Evolutionary conservation across 225 moss, liverwort and hornwort species (phyloP).

Genomic region (Physcomitrium patens): DNA sequence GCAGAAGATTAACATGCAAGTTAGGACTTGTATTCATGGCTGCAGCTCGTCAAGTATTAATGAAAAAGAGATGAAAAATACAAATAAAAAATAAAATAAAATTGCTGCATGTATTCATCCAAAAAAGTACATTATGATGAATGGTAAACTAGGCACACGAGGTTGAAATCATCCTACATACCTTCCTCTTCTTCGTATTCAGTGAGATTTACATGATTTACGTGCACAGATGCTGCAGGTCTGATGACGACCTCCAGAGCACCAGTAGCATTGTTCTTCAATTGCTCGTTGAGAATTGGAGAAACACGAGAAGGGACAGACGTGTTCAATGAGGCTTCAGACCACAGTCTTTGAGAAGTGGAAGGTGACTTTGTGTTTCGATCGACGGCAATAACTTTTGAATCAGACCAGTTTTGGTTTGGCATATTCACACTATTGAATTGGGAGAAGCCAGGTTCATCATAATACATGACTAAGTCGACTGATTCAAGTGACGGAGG

Average conservation of each 20-base stretch:
- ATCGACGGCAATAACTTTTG: background rate
- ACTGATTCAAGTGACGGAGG: constrained; percentile 9
- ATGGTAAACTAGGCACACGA: background rate
- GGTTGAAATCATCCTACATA: background rate
- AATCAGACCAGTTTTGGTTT: background rate
- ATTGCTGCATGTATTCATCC: background rate
- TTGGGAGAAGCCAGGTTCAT: background rate
- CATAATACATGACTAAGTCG: background rate
- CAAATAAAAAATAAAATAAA: background rate
- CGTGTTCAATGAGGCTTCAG: background rate
- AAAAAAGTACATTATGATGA: background rate
- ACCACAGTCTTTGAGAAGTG: constrained; percentile 7
- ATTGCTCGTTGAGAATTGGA: background rate
- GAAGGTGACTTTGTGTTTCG: background rate
- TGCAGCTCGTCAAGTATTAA: background rate
- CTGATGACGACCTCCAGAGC: background rate
- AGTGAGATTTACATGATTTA: accelerated
- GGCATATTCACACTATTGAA: background rate
- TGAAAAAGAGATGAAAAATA: background rate
- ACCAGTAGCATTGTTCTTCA: background rate
- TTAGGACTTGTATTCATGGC: background rate
- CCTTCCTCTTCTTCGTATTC: background rate
- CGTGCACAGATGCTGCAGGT: background rate
- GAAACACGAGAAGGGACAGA: background rate
- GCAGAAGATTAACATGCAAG: background rate